phyloP scores from a whole-genome alignment of 495 filamentous ascomycete species.

The Penicillium samsonianum region DNA sequence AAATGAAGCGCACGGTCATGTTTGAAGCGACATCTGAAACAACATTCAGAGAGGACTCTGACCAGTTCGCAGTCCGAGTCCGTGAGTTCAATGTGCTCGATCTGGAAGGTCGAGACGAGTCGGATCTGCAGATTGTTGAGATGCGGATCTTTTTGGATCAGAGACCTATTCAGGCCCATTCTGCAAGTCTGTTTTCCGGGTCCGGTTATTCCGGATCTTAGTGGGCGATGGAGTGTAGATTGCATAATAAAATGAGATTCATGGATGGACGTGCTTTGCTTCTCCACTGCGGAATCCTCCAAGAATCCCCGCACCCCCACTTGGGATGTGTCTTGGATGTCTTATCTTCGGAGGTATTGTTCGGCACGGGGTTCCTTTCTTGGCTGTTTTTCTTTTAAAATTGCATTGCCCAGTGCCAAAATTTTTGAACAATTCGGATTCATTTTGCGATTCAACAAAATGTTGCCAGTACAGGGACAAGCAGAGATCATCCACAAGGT shows the following conservation, averaged over 20 bases:
- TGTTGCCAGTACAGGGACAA: conserved; percentile 22
- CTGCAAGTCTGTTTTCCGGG: conserved; percentile 17
- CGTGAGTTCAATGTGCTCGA: conserved; percentile 31
- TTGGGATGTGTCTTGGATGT: not conserved
- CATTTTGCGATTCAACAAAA: conserved; percentile 6
- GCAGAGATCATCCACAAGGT: conserved; percentile 28
- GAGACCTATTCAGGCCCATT: conserved; percentile 24
- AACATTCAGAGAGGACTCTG: conserved; percentile 25
- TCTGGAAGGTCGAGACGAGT: conserved; percentile 10
- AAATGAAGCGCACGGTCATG: conserved; percentile 29
- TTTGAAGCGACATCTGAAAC: conserved; percentile 28
- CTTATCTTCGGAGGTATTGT: conserved; percentile 14
- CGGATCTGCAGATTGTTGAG: conserved; percentile 23
- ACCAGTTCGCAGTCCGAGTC: conserved; percentile 23
- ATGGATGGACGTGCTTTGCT: not conserved
- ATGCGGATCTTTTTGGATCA: conserved; percentile 28
- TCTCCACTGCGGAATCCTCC: conserved; percentile 21
- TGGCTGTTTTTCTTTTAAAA: not conserved
- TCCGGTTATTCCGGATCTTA: conserved; percentile 14
- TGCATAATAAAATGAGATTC: not conserved
- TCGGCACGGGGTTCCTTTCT: conserved; percentile 19
- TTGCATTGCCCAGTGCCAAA: not conserved
- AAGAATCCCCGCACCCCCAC: conserved; percentile 4
- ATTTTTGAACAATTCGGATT: not conserved
- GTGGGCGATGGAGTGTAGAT: conserved; percentile 3